Evolutionary conservation across 1,139 yeast species (phyloP), one percentile per base, ranked within the genome.

Genomic region (Pichia cactophila): DNA sequence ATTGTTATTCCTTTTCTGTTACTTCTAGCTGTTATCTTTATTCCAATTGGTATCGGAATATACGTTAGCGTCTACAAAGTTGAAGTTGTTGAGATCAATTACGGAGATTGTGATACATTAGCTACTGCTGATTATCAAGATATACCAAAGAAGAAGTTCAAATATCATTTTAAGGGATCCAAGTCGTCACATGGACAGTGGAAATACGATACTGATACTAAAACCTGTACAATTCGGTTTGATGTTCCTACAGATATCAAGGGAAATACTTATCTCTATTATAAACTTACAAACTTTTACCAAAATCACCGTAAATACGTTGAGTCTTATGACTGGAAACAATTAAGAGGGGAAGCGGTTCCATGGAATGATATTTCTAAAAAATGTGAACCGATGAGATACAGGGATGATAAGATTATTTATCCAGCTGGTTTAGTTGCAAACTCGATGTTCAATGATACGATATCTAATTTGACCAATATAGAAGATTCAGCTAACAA

Each of bases 381-480:
- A 42, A 76, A 81, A 52, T 85, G 94, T 66, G 70, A 72, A 44
- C 88, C 89, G 1, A 66, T 85, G 61, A 73, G 71, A 48, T 69
- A 70, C 48, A 73, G 75, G 39, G 70, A 68, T 17, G 82, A 78
- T 11, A 81, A 77, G 53, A 69, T 71, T 20, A 71, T 75, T 44
- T 85, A 84, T 59, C 94, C 94, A 12, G 85, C 94, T 66, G 94
- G 94, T 0, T 72, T 85, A 49, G 83, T 85, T 51, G 89, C 92
- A 44, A 85, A 85, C 61, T 81, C 89, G 20, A 66, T 78, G 61
- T 85, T 85, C 68, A 85, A 85, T 62, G 94, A 85, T 61, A 78
- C 90, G 1, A 75, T 81, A 58, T 69, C 70, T 31, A 68, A 75
- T 37, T 73, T 77, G 4, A 73, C 47, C 1, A 67, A 68, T 45